phyloP scores from a whole-genome alignment of 768 basidiomycete genomes.

The Tricholoma saponaceum region DNA sequence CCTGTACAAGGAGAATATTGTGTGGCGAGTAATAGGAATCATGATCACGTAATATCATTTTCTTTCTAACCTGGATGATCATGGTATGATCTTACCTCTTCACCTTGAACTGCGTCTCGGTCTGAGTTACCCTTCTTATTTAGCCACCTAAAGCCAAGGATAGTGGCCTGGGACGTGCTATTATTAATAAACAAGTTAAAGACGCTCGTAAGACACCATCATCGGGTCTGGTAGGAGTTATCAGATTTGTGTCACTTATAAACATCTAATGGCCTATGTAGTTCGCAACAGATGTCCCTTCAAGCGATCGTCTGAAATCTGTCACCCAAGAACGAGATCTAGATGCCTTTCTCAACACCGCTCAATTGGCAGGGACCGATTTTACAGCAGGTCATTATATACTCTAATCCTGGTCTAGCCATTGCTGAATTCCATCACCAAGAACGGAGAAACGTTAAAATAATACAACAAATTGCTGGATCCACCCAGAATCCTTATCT shows the following conservation, averaged over 20 bases:
- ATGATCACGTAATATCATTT: neutral
- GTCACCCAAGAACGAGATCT: conserved; percentile 95
- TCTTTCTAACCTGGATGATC: neutral
- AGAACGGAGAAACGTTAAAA: conserved; percentile 81
- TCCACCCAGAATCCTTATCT: conserved; percentile 80
- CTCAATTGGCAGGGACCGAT: conserved; percentile 90
- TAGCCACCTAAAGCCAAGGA: conserved; percentile 60
- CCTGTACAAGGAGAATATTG: conserved; percentile 34
- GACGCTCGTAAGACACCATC: conserved; percentile 61
- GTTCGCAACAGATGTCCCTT: conserved; percentile 76
- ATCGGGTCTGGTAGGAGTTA: conserved; percentile 59
- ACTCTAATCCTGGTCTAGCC: neutral
- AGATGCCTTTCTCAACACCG: conserved; percentile 93
- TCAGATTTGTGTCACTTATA: neutral
- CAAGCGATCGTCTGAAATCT: conserved; percentile 70
- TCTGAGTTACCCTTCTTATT: neutral
- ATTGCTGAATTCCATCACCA: conserved; percentile 6
- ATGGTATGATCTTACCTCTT: neutral
- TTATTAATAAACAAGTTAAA: conserved; percentile 87
- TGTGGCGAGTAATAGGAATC: conserved; percentile 4
- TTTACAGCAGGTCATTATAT: conserved; percentile 82
- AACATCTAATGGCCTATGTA: conserved; percentile 23
- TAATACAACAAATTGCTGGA: conserved; percentile 57
- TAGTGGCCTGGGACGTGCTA: conserved; percentile 89
- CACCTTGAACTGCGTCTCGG: neutral